These are phyloP conservation scores for Rosa rugosa DNA, from an alignment of 306 rosid genomes.

Conservation along the genomic window DNA sequence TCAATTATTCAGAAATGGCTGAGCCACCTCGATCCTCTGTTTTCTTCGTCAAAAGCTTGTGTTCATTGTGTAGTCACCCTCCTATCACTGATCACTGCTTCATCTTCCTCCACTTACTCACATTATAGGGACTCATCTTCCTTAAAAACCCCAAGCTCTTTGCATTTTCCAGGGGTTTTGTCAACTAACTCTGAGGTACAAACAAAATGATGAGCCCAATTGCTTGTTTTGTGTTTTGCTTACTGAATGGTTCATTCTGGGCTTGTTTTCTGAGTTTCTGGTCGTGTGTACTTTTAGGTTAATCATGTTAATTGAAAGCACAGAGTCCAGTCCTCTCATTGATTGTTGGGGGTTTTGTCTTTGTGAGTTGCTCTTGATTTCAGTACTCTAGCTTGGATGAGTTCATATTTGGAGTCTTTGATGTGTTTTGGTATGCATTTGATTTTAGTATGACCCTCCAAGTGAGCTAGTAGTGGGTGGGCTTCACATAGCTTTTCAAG, in stretches of 20 bases:
- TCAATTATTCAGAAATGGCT: background rate
- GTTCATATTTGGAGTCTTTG: background rate
- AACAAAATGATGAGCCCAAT: too few species aligned
- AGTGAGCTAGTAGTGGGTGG: too few species aligned
- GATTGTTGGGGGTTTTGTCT: conserved; percentile 9
- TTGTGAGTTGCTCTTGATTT: conserved; percentile 34
- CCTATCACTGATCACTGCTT: too few species aligned
- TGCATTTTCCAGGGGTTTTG: background rate
- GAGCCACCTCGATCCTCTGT: background rate
- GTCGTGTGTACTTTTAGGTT: conserved; percentile 44
- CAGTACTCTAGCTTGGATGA: conserved; percentile 24
- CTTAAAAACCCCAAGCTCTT: background rate
- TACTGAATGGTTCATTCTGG: background rate
- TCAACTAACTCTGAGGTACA: too few species aligned
- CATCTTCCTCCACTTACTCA: too few species aligned
- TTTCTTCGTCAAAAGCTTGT: too few species aligned
- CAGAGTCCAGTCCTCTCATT: conserved; percentile 21
- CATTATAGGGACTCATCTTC: background rate
- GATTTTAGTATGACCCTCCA: too few species aligned
- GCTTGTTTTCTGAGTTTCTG: conserved; percentile 31
- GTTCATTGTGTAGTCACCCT: background rate
- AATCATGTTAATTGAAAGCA: conserved; percentile 33
- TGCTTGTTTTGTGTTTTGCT: background rate
- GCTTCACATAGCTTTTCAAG: too few species aligned
- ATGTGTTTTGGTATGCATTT: background rate